Conservation (phyloP, 2,329 filamentous ascomycete species). For the Ascochyta lentis region DNA sequence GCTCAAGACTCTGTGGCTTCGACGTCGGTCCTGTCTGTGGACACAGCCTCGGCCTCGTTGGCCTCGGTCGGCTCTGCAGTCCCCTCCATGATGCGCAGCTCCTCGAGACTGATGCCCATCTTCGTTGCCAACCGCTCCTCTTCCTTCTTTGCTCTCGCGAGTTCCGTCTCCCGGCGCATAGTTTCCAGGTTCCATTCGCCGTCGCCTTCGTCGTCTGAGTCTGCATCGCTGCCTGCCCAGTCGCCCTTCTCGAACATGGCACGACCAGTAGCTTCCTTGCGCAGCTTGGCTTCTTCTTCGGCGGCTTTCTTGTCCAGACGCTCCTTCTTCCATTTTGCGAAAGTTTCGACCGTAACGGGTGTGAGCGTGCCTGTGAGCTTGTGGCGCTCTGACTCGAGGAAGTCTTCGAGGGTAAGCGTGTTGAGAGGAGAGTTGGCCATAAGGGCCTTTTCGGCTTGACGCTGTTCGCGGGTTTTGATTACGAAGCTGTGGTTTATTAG, state of each 20-base stretch:
- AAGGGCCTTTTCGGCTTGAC: slow-evolving; percentile 91
- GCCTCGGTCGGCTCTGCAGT: slow-evolving; percentile 13
- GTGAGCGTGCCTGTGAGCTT: slow-evolving; percentile 92
- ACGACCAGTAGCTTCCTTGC: slow-evolving; percentile 94
- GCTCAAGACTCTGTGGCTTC: slow-evolving; percentile 12
- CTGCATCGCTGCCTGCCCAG: slow-evolving; percentile 72
- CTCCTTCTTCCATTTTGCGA: slow-evolving; percentile 97
- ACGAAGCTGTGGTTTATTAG: slow-evolving; percentile 71
- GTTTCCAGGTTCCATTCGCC: slow-evolving; percentile 80
- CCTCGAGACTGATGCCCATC: slow-evolving; percentile 30
- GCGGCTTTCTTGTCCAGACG: slow-evolving; percentile 94
- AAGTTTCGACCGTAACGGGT: slow-evolving; percentile 89
- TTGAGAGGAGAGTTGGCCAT: slow-evolving; percentile 95
- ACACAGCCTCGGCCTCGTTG: slow-evolving; percentile 7
- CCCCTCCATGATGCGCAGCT: slow-evolving; percentile 17
- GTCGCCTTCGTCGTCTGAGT: slow-evolving; percentile 66
- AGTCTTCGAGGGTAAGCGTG: slow-evolving; percentile 95
- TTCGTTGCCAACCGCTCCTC: slow-evolving; percentile 65
- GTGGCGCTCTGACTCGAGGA: slow-evolving; percentile 93
- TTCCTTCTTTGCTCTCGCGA: slow-evolving; percentile 75
- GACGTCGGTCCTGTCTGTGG: slow-evolving; percentile 7
- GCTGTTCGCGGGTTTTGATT: slow-evolving; percentile 96
- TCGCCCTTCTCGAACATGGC: slow-evolving; percentile 96
- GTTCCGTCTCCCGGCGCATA: slow-evolving; percentile 84
- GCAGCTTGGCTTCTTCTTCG: slow-evolving; percentile 85